Evolutionary conservation across 805 yeast species (phyloP), one percentile per base, ranked within the genome.

Genomic region (Crinitomyces ghanaensis): DNA sequence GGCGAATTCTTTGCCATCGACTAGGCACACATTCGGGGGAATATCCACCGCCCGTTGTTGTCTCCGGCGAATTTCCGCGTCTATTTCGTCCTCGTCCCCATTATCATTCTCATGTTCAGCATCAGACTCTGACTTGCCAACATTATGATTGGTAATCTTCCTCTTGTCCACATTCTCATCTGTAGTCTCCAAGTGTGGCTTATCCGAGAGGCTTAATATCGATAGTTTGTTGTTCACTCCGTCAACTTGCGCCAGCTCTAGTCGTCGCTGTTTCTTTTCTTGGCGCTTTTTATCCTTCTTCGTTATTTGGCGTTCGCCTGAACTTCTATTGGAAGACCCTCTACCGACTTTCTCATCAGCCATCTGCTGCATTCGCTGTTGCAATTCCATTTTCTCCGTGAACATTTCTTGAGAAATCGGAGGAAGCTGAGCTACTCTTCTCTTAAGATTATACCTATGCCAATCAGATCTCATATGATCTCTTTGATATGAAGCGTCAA

Each of bases 401-500:
- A 80, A 80, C 2, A 68, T 57, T 25, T 66, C 79, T 2, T 83
- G 72, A 13, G 75, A 59, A 19, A 85, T 72, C 1, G 93, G 77
- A 5, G 86, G 77, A 37, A 85, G 59, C 19, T 70, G 69, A 1
- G 95, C 94, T 20, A 91, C 95, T 48, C 95, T 71, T 60, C 98
- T 74, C 53, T 91, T 91, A 50, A 91, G 67, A 51, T 91, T 91
- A 57, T 91, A 91, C 42, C 98, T 70, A 53, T 91, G 98, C 98
- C 98, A 91, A 36, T 91, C 98, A 2, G 95, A 77, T 53, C 82
- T 84, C 98, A 91, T 91, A 54, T 91, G 98, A 43, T 68, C 69
- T 41, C 97, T 68, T 60, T 91, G 98, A 38, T 76, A 65, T 41
- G 77, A 91, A n/a, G 93, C 77, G 23, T 76, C 65, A 27, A 77